These are phyloP conservation scores for Chalaropsis thielavioides DNA, from an alignment of 2,329 filamentous ascomycete species.

Conservation along the genomic window DNA sequence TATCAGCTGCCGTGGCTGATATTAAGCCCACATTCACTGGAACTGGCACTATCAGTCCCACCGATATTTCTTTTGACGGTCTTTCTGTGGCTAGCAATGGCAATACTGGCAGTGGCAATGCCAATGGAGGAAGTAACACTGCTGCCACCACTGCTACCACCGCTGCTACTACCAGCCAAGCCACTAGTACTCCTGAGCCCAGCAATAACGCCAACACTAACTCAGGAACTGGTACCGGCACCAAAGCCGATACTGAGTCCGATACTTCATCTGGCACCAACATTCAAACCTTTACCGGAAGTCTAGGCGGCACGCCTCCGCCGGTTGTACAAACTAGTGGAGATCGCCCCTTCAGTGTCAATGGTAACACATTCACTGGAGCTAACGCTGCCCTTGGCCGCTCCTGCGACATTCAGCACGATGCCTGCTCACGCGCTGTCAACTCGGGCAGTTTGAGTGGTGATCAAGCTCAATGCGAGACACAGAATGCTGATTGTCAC, in stretches of 20 bases:
- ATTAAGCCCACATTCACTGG: conserved; percentile 25
- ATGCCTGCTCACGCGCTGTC: conserved; percentile 34
- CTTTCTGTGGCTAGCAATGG: conserved; percentile 19
- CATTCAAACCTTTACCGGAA: conserved; percentile 34
- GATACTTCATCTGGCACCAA: conserved; percentile 22
- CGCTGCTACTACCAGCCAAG: not conserved
- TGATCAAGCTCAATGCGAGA: conserved; percentile 26
- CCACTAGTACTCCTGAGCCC: conserved; percentile 8
- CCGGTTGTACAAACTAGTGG: conserved; percentile 28
- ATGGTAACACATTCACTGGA: conserved; percentile 39
- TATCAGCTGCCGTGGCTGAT: conserved; percentile 33
- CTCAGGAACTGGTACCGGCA: not conserved
- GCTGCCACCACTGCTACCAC: conserved; percentile 1
- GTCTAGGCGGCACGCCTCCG: conserved; percentile 30
- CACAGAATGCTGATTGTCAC: conserved; percentile 29
- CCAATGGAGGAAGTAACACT: conserved; percentile 7
- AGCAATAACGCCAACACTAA: not conserved
- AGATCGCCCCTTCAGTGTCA: conserved; percentile 36
- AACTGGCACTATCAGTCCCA: conserved; percentile 23
- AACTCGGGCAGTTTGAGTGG: conserved; percentile 30
- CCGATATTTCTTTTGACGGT: conserved; percentile 21
- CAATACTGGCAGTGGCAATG: conserved; percentile 8
- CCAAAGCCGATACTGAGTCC: not conserved
- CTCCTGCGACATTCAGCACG: conserved; percentile 37
- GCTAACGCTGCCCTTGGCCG: conserved; percentile 32